Evolutionary conservation across 2,329 filamentous ascomycete species (phyloP).

Genomic region (Colletotrichum gloeosporioides): DNA sequence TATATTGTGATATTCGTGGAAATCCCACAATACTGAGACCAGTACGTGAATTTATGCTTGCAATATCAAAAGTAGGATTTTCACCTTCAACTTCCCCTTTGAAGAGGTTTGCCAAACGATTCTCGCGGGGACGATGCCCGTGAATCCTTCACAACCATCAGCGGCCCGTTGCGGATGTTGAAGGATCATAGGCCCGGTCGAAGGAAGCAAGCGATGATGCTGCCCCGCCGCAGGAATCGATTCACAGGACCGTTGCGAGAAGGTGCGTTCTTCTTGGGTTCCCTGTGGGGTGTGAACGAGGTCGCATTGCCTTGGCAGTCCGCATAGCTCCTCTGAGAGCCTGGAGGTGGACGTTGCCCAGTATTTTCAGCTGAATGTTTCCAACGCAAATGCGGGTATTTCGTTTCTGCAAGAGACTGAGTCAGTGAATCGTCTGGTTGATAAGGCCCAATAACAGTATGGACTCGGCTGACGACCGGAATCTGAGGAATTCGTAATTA

Average conservation of each 20-base stretch:
- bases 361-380: neutral
- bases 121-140: neutral
- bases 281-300: neutral
- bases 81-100: accelerated
- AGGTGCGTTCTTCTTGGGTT: neutral
- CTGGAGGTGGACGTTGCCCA: neutral
- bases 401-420: neutral
- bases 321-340: neutral
- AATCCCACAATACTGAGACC: neutral
- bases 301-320: neutral
- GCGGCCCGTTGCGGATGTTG: neutral
- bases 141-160: neutral
- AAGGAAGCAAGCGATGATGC: neutral
- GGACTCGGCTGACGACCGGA: neutral
- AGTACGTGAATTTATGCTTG: accelerated
- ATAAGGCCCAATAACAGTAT: neutral
- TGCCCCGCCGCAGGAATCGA: neutral
- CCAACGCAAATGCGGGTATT: neutral
- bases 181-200: neutral
- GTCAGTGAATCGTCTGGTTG: neutral
- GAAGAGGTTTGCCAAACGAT: accelerated
- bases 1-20: neutral
- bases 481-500: neutral
- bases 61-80: accelerated
- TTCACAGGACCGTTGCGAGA: neutral